Base-by-base conservation (phyloP, 2,329 filamentous ascomycete genomes). In the Plenodomus lindquistii region DNA sequence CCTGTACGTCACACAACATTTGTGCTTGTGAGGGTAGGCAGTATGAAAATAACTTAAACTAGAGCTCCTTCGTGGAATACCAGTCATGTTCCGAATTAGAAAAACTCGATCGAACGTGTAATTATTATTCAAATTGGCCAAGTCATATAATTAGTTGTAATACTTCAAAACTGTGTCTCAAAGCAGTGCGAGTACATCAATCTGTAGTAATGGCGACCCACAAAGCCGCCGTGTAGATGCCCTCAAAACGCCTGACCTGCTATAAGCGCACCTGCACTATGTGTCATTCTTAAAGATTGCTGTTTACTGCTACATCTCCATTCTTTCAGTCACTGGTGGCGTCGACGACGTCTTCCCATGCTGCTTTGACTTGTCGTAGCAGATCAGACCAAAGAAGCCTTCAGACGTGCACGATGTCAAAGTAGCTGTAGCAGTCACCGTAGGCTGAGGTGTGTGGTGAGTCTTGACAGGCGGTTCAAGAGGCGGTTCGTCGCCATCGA, bases 401-500 rank as follows among this genome's bases (percentile, higher is more conserved):
- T 67, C 61, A 2, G 52, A 51, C 2, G 59, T 65, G 27, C 67
- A 70, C 1, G 62, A 46, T 10, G 60, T 64, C 4, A 19, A 24
- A 3, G 49, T 46, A 2, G 57, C 35, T 1, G 50, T 50, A 9
- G 59, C 22, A 4, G 58, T 63, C 2, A 60, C 50, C 1, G 57
- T 60, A 10, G 51, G 40, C 9, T 37, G 57, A 3, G 55, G 50
- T 15, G 54, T 53, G 16, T 50, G n/a, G 21, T 46, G 54, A 9
- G 58, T 57, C 29, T 56, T 52, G 3, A 66, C 69, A 5, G 74
- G 75, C 43, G 78, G 73, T 7, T 69, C 71, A 4, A 66, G 69
- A 6, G 74, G 75, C 43, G 78, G 73, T 6, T 69, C 71, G 0
- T 75, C 76, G 35, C 77, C 74, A 52, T 83, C 80, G 2, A 81